Evolutionary conservation across 768 basidiomycete genomes (phyloP), one percentile per base, ranked within the genome.

Genomic region (Hericium rajendrae): DNA sequence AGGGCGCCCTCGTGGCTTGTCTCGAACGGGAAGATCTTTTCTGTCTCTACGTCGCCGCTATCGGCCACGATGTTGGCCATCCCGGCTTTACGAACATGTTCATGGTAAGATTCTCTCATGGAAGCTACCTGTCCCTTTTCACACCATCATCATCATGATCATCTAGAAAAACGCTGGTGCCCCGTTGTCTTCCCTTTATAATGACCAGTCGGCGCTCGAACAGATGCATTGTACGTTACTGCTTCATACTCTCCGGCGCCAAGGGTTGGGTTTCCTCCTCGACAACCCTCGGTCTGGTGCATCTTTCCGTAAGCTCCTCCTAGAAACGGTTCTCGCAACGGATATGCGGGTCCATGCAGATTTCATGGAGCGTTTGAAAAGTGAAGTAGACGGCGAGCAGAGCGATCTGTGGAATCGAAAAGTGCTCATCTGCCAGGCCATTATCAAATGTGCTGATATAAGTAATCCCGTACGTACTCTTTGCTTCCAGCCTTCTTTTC

Each of bases 371-470:
- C 74, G 82, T 43, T 83, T 95, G 60, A 69, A 75, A 60, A 67
- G 67, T 6, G 66, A 85, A 24, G 70, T 86, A 40, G 65, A 69
- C 3, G 79, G 77, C 20, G 62, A 68, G 12, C 70, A 70, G 20
- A 67, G 64, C 16, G 66, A 76, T 10, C 64, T 79, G 48, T 72
- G 64, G 57, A 66, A 73, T 53, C 67, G 72, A 62, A 79, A 87
- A 63, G 74, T 88, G 24, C 71, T 95, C 54, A 70, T 93, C 22
- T 95, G 91, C 67, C 93, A 97, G 65, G 88, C 89, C 3, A 73
- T 99, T 53, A 84, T 99, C 69, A 98, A 99, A 71, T 97, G 94
- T 66, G 94, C 95, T 16, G 97, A 99, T 72, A 98, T 99, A 66
- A 94, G 91, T 68, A 99, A 99, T 69, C 95, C 97, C 15, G 94